Base-by-base conservation (phyloP, 768 basidiomycete species). In the Ramaria rubella region DNA sequence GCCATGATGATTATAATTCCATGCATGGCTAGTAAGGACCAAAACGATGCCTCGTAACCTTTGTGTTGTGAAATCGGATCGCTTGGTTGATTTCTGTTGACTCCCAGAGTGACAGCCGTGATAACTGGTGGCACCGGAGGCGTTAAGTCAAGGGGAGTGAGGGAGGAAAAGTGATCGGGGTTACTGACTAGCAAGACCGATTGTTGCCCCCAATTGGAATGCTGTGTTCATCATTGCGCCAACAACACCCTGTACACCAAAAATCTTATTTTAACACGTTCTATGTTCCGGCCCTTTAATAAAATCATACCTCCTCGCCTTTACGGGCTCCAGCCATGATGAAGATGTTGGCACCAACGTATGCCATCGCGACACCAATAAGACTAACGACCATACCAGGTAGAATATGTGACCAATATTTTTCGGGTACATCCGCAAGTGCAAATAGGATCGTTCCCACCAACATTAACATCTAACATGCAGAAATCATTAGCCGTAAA, bases 161-260 rank as follows among this genome's bases (percentile, higher is more conserved):
- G n/a, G n/a, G n/a, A n/a, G 27, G n/a, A n/a, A n/a, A n/a, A n/a
- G 27, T 49, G 8, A 23, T 7, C 26, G 45, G 21, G 31, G n/a
- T n/a, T 31, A 29, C 55, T 49, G 11, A 56, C 55, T 71, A 14
- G 81, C 77, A 29, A 78, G 67, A 19, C 78, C 79, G 21, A 78
- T 67, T 5, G 81, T 81, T 8, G 73, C 73, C 29, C 80, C 79
- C 57, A 79, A 68, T 63, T 83, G 78, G 1, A 81, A 72, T 11
- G 77, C 76, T 21, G 74, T 72, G 56, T 79, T 80, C 70, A 80
- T 80, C 38, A 83, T 75, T 12, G 81, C 81, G n/a, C 78, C 78
- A 15, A 81, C 73, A 4, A 75, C 77, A 38, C 81, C 81, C 4
- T 79, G 72, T 63, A 78, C 75, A 19, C 70, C 70, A 7, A 75